phyloP scores from a whole-genome alignment of 2,329 filamentous ascomycete genomes.

The Teratosphaeria gauchensis region DNA sequence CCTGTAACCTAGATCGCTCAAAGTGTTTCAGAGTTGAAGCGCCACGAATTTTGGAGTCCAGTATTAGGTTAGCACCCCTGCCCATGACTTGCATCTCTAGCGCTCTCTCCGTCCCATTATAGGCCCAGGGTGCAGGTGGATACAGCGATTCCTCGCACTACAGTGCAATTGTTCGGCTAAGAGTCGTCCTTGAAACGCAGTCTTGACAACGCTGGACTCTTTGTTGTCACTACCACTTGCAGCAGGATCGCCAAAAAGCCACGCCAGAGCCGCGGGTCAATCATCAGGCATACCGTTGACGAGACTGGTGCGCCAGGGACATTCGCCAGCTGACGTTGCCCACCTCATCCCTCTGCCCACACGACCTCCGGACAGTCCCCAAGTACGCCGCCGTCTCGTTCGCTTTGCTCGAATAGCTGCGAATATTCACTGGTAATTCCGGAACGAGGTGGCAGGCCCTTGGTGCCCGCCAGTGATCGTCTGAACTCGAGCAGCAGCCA shows the following conservation, averaged over 20 bases:
- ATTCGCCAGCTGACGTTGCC: neutral
- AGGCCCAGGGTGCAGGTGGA: neutral
- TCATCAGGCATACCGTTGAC: neutral
- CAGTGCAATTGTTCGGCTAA: neutral
- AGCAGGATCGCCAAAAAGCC: neutral
- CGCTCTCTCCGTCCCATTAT: neutral
- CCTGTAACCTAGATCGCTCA: neutral
- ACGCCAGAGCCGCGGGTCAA: neutral
- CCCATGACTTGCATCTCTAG: neutral
- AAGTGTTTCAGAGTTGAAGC: neutral
- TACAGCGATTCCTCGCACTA: neutral
- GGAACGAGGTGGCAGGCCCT: neutral
- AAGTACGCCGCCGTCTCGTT: neutral
- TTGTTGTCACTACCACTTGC: neutral
- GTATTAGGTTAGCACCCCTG: neutral
- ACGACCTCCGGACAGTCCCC: neutral
- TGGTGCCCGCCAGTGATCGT: neutral
- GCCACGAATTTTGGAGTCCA: neutral
- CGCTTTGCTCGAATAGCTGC: neutral
- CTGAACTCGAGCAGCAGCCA: neutral
- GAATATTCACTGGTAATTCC: neutral
- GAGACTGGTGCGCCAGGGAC: neutral
- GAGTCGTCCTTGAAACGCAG: neutral
- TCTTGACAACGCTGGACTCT: neutral
- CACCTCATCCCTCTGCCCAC: neutral